Evolutionary conservation across 129 eudicot genomes (phyloP), one percentile per base, ranked within the genome.

Genomic region (Escallonia herrerae): DNA sequence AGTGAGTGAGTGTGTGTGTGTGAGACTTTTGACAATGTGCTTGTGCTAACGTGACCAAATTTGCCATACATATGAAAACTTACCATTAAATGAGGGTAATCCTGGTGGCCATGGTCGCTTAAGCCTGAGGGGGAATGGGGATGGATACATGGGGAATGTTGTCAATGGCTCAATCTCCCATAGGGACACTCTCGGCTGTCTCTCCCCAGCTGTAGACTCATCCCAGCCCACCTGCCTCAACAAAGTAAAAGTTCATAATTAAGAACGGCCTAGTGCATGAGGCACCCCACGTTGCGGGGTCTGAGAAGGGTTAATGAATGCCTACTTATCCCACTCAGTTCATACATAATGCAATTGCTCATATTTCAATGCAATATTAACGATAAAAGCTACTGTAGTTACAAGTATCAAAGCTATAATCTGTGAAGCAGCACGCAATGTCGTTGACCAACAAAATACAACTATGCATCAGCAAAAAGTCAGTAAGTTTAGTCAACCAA

Each of bases 151-250:
- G 0, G 97, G 97, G 73, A 87, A 90, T 33, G 97, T 90, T 7
- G 97, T 84, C 6, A 90, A 56, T 14, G 97, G 97, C 67, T 90
- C 97, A 58, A 90, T 90, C 72, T 90, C 97, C 97, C 97, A 90
- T 46, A 90, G 63, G 41, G 97, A 90, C 39, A 90, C 97, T 71
- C 97, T 74, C 15, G 97, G 97, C 67, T 90, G 97, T 73, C 95
- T 84, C 65, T 90, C 97, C 53, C 97, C 97, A n/a, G 97, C 90
- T 13, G 95, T 90, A 56, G 97, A 90, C 69, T 90, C 97, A 67
- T 90, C 97, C 97, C 97, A 90, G 6, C 97, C 97, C 22, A 84
- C 90, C 90, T 84, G 63, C 48, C 60, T 9, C 54, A 40, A 55
- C 50, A 68, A 45, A 44, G 22, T 12, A 60, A 56, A 43, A 39